A percentile compares a stretch with the other conserved stretches of the same genome.
phyloP scores from a whole-genome alignment of 2,329 filamentous ascomycete genomes.

The Lachnellula willkommii region DNA sequence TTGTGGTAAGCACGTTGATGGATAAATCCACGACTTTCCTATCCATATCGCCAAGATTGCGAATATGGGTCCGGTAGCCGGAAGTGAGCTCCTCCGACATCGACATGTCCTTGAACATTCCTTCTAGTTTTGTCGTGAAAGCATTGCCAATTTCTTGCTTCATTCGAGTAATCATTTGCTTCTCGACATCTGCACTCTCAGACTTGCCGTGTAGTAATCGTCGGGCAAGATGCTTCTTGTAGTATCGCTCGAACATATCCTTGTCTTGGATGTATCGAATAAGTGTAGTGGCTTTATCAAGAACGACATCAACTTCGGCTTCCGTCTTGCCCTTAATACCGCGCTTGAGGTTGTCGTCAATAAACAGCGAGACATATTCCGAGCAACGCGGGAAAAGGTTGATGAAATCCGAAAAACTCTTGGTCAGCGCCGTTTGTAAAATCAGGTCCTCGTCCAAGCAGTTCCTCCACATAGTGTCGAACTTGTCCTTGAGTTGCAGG shows the following conservation, averaged over 20 bases:
- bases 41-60: slow-evolving; percentile 45
- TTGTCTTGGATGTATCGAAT: slow-evolving; percentile 86
- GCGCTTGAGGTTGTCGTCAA: slow-evolving; percentile 93
- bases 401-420: slow-evolving; percentile 89
- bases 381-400: slow-evolving; percentile 81
- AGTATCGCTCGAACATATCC: slow-evolving; percentile 94
- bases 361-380: slow-evolving; percentile 92
- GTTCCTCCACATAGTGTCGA: slow-evolving; percentile 68
- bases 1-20: slow-evolving; percentile 83
- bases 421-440: slow-evolving; percentile 75
- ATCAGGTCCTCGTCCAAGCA: slow-evolving; percentile 73
- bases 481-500: slow-evolving; percentile 78
- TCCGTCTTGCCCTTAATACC: slow-evolving; percentile 92
- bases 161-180: slow-evolving; percentile 94
- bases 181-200: slow-evolving; percentile 86
- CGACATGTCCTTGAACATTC: slow-evolving; percentile 96
- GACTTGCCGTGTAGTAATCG: slow-evolving; percentile 84
- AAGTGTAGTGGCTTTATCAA: slow-evolving; percentile 85
- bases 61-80: slow-evolving; percentile 66
- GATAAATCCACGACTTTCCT: slow-evolving; percentile 68
- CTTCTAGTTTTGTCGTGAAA: slow-evolving; percentile 88
- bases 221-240: slow-evolving; percentile 92
- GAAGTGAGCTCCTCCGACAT: slow-evolving; percentile 77
- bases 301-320: slow-evolving; percentile 71
- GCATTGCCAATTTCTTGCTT: slow-evolving; percentile 93